Evolutionary conservation across 2,329 filamentous ascomycete genomes (phyloP), one percentile per base, ranked within the genome.

Genomic region (Botryosphaeria dothidea): DNA sequence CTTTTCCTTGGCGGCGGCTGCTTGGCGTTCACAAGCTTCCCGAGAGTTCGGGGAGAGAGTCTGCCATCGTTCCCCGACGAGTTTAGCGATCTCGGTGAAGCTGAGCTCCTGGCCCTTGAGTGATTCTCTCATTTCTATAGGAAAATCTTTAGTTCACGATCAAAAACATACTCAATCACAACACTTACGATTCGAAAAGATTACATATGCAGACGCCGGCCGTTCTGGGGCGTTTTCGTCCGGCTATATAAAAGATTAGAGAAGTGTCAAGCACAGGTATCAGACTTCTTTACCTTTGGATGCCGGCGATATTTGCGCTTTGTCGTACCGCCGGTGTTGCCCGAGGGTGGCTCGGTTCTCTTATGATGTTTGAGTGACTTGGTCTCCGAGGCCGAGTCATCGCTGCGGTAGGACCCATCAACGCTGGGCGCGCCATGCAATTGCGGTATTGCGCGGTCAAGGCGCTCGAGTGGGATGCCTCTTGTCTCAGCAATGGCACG

Each of bases 51-150:
- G 82, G 1, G 86, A 82, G 8, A 94, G 78, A 61, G 86, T 88
- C 73, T 94, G 91, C 91, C 91, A 94, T 72, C 90, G 87, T 72
- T 94, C 91, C 6, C 91, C 91, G 1, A 93, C 91, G 1, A 92
- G 80, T 72, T 93, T 93, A 11, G 91, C 91, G 68, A 94, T 93
- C 71, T 93, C 91, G 1, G 91, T 93, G 71, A 95, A 95, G 0
- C 89, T 90, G 4, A 94, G 79, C 54, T 90, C 91, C 66, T 90
- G 88, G 3, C 88, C 90, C 73, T 91, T 92, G 25, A 94, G 78
- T 23, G 91, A 87, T 70, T 94, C 92, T 70, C 92, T 86, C 78
- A 92, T 90, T 77, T 90, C 89, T 91, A 68, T n/a, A n/a, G n/a
- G n/a, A 0, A 23, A 1, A 9, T 17, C 5, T n/a, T 61, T 17